phyloP scores from a whole-genome alignment of 169 alveolate genomes.

The Plasmodium fragile region DNA sequence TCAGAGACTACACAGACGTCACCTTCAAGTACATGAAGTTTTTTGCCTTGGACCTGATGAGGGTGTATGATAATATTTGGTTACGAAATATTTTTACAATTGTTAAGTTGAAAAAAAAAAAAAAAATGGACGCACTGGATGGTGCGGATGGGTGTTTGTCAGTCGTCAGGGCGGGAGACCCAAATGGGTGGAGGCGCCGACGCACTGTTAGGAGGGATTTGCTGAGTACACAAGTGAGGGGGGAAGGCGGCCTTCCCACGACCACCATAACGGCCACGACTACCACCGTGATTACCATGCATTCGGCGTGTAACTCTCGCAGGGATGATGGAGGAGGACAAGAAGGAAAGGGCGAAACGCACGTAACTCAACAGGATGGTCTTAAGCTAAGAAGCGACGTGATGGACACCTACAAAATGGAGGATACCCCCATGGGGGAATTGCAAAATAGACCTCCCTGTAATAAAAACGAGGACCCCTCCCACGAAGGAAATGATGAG shows the following conservation, averaged over 20 bases:
- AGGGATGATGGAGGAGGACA: not conserved
- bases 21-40: constrained; percentile 47
- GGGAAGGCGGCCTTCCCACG: not conserved
- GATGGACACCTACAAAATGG: not conserved
- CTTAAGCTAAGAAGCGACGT: not conserved
- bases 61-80: constrained; percentile 40
- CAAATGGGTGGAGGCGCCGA: not conserved
- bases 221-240: not conserved
- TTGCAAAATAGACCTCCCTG: not conserved
- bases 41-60: not conserved
- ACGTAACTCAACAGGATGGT: not conserved
- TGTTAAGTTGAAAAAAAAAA: constrained; percentile 29
- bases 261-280: not conserved
- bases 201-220: not conserved
- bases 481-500: not conserved
- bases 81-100: constrained; percentile 33
- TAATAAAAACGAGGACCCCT: not conserved
- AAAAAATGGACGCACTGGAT: not conserved
- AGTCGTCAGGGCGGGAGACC: not conserved
- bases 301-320: not conserved
- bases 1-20: constrained; percentile 34
- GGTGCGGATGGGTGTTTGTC: not conserved
- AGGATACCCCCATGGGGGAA: not conserved
- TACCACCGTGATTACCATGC: not conserved
- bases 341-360: not conserved